A percentile compares a stretch with the other conserved stretches of the same genome.
Evolutionary conservation across 2,329 filamentous ascomycete genomes (phyloP).

Genomic region (Pleurostoma richardsiae): DNA sequence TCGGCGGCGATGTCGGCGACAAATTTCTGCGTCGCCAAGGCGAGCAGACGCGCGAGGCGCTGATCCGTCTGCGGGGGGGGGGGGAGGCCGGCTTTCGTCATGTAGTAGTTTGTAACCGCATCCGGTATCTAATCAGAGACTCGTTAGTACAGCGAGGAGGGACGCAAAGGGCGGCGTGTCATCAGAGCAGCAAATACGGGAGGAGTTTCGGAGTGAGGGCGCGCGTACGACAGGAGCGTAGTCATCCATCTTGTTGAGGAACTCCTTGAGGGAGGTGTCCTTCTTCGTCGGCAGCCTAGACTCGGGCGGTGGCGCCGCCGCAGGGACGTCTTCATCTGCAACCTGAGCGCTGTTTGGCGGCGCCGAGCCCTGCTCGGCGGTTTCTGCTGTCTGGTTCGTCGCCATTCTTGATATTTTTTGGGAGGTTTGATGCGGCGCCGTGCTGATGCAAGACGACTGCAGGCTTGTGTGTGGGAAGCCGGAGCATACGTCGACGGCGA

Average conservation of each 20-base stretch:
- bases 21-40: conserved; percentile 98
- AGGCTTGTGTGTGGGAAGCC: too few species aligned
- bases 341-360: conserved; percentile 10
- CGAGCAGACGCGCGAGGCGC: conserved; percentile 85
- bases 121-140: conserved; percentile 73
- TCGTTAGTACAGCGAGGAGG: not conserved
- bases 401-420: conserved; percentile 9
- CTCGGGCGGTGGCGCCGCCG: conserved; percentile 7
- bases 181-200: not conserved
- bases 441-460: too few species aligned
- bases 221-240: conserved; percentile 86
- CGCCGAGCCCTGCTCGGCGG: conserved; percentile 11
- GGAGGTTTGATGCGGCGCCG: too few species aligned
- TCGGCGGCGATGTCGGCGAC: conserved; percentile 96
- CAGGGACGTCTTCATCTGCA: conserved; percentile 2
- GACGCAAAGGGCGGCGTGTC: not conserved
- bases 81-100: conserved; percentile 90
- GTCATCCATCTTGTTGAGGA: conserved; percentile 94
- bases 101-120: conserved; percentile 95
- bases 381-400: conserved; percentile 12
- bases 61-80: conserved; percentile 87
- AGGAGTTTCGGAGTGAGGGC: not conserved
- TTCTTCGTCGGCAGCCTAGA: conserved; percentile 71
- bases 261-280: conserved; percentile 87
- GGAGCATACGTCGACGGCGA: too few species aligned